Evolutionary conservation across 2,329 filamentous ascomycete species (phyloP), one percentile per base, ranked within the genome.

Genomic region (Trichoderma arundinaceum): DNA sequence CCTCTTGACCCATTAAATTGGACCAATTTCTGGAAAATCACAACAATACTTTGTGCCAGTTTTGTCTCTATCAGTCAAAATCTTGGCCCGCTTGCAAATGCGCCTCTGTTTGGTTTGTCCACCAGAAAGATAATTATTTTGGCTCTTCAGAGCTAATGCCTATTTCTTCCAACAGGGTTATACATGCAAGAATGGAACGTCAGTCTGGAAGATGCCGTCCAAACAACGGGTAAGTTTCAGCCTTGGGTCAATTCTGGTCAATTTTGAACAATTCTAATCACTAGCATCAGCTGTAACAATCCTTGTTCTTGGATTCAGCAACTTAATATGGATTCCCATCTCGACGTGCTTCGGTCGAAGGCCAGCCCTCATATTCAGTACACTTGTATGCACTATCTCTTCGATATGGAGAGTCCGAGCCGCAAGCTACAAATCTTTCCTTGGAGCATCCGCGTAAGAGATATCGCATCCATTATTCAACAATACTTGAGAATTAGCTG

Each of bases 131-230:
- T 28, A 7, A 1, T 8, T 3, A 12, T 12, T 10, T 48, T 10
- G 7, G 33, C 12, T 10, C 1, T 17, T 8, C 10, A n/a, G 2
- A 8, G n/a, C 48, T 62, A 28, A 52, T 32, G 6, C 22, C 4
- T 28, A 4, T 17, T 17, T 12, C 6, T 19, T 35, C 12, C 17
- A n/a, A 60, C 10, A 62, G 59, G 48, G 7, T 22, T 62, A 15
- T 62, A 62, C 17, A 52, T 62, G 59, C n/a, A 62, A 12, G 59
- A 62, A 41, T 62, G 59, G 59, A 62, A 62, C 22, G 35, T 62
- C 12, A 43, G 49, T 15, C 13, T 62, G n/a, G 59, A 38, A 15
- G 59, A 62, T 28, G 59, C 59, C n/a, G 59, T 62, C 19, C 59
- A 62, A 35, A 44, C 46, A 7, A 62, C 59, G 15, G 59, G 59